Evolutionary conservation across 2,329 filamentous ascomycete genomes (phyloP), one percentile per base, ranked within the genome.

Genomic region (Aspergillus sclerotialis): DNA sequence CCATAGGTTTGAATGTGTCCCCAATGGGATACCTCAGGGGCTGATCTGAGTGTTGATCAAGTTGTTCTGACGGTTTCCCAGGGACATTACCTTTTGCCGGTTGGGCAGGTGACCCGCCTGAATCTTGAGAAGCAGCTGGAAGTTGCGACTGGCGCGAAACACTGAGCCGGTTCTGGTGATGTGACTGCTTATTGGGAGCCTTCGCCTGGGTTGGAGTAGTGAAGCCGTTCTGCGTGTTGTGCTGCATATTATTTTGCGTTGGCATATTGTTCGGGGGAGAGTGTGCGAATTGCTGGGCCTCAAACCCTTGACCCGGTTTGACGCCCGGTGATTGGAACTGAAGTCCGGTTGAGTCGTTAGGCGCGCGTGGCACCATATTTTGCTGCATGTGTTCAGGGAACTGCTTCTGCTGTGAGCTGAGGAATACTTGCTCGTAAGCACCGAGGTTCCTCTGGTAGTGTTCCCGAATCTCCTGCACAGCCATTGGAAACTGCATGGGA

Each of bases 401-500:
- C 33, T 65, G 62, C 32, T 65, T 67, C 40, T 67, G 65, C 30
- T 68, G 65, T 2, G 55, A 58, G 30, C 51, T 63, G 32, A 71
- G 56, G 44, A 64, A 61, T 15, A 60, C 64, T 44, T 64, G 65
- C 55, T 95, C 89, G 44, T 94, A 95, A 19, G 80, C 75, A 16
- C 75, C 65, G 5, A 95, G 64, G 45, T 89, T 88, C 23, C 76
- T 72, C 49, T 88, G 81, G 58, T 92, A 94, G 5, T 85, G 72
- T 17, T 73, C 70, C 48, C 80, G 68, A 39, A 95, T 59, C 46
- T 92, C 80, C 38, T 76, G 73, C 2, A 78, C 71, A 0, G 84
- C 86, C 7, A 69, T 74, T 1, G 80, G 82, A 35, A 76, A 65
- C 43, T 85, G 81, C 33, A 72, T 69, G 0, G 73, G 73, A 7